Base-by-base conservation (phyloP, 192 early-diverging fungal genomes). In the Paraglomus brasilianum region DNA sequence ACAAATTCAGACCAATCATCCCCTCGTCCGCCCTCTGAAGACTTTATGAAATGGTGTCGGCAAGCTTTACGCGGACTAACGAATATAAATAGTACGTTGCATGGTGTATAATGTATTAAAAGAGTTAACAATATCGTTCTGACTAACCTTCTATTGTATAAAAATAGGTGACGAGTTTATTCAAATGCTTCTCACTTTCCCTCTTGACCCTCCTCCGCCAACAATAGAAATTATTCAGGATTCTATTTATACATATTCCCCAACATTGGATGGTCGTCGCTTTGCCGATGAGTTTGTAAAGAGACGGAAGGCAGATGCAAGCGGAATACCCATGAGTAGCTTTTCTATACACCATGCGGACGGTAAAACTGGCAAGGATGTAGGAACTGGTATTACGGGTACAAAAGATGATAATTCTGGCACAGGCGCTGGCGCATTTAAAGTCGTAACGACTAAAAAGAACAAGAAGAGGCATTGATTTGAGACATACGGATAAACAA, bases 261-360 rank as follows among this genome's bases (percentile, higher is more conserved):
- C 82, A 22, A 82, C 84, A 8, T 77, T 93, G 70, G 86, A 91
- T 63, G 88, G 89, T 49, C 86, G 88, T 42, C 85, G 84, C 8
- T 93, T 93, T 79, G 87, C 91, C 19, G 83, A 88, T 19, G 91
- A 93, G 71, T 93, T 91, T 76, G 82, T 88, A 52, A 87, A 85
- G 66, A 85, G 88, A 30, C 85, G 91, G 58, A 87, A 86, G 72
- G 88, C 81, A 13, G 91, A 93, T 73, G 72, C 78, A 17, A 53
- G 69, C 45, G 78, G 78, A 69, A 75, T 71, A 67, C 73, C 69
- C 58, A 74, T 66, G 63, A 45, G 47, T 60, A 72, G 46, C 17
- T 50, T 43, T 30, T 62, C 70, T 21, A 24, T 41, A 21, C 10
- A 43, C 6, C 59, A 70, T 64, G 48, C 38, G 15, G 77, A 76